Conservation (phyloP, 176 grass and related monocot genomes). For the Guadua angustifolia region DNA sequence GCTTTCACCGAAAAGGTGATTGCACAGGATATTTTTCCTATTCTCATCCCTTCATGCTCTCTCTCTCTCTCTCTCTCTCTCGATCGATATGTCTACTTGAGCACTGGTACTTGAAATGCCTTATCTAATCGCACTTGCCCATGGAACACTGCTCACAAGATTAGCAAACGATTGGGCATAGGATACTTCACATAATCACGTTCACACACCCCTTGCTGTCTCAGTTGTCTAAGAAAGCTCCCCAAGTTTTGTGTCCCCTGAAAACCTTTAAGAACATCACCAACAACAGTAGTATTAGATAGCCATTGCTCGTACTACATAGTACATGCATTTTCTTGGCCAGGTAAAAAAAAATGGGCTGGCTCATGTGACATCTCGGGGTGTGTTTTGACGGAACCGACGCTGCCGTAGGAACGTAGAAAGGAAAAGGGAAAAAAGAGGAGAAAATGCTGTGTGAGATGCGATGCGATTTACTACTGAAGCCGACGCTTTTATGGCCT, state of each 20-base stretch:
- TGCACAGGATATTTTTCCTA: too few relatives aligned
- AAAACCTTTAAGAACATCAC: slow-evolving; percentile 32
- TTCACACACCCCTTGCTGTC: background rate
- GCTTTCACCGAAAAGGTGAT: too few relatives aligned
- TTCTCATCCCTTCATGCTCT: too few relatives aligned
- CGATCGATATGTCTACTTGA: background rate
- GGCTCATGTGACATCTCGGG: background rate
- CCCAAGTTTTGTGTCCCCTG: background rate
- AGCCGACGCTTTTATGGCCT: too few relatives aligned
- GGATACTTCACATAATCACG: background rate
- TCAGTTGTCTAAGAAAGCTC: background rate
- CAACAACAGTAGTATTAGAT: background rate
- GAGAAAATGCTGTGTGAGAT: background rate
- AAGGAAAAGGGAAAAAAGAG: background rate
- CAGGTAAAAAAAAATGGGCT: background rate
- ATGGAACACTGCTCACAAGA: background rate
- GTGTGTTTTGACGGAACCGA: background rate
- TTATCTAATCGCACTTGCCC: slow-evolving; percentile 37
- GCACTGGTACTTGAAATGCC: slow-evolving; percentile 31
- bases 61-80: too few relatives aligned
- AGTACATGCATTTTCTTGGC: background rate
- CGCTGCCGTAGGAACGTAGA: background rate
- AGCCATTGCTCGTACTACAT: background rate
- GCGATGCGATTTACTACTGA: background rate
- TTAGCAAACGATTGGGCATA: slow-evolving; percentile 40